These are phyloP conservation scores for Talaromyces albobiverticillius DNA, from an alignment of 2,329 filamentous ascomycete species.

Conservation along the genomic window DNA sequence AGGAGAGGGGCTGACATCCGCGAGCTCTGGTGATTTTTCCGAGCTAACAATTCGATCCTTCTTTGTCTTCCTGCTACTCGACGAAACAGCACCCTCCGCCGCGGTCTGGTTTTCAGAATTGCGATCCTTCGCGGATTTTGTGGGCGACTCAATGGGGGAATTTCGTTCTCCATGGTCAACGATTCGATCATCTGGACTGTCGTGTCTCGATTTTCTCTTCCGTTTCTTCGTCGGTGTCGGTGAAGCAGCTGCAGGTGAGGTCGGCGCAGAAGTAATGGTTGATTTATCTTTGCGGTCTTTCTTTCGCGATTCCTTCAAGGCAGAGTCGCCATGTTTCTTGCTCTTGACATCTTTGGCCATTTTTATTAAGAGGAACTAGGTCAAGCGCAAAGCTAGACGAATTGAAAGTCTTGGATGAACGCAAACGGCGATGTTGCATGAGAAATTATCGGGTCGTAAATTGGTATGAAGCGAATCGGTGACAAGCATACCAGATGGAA, in stretches of 20 bases:
- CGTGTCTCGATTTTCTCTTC: slow-evolving; percentile 21
- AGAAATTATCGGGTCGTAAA: not conserved
- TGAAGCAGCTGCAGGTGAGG: slow-evolving; percentile 16
- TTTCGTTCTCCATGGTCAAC: not conserved
- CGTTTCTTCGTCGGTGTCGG: slow-evolving; percentile 42
- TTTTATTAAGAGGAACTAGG: not conserved
- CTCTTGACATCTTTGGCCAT: slow-evolving; percentile 4
- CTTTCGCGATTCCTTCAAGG: not conserved
- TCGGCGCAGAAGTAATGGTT: not conserved
- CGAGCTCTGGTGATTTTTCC: not conserved
- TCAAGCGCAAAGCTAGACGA: not conserved
- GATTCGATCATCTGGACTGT: not conserved
- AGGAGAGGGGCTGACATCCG: not conserved
- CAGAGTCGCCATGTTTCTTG: not conserved
- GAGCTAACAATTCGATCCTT: slow-evolving; percentile 10
- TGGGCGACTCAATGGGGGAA: not conserved
- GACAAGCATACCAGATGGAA: too few relatives aligned
- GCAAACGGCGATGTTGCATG: slow-evolving; percentile 8
- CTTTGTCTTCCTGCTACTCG: slow-evolving; percentile 24
- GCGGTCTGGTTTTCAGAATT: slow-evolving; percentile 28
- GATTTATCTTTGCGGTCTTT: not conserved
- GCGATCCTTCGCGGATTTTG: slow-evolving; percentile 20
- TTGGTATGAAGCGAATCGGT: too few relatives aligned
- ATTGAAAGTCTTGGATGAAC: not conserved
- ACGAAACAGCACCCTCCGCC: slow-evolving; percentile 28